Evolutionary conservation across 768 basidiomycete genomes (phyloP).

Genomic region (Mycena olivaceomarginata): DNA sequence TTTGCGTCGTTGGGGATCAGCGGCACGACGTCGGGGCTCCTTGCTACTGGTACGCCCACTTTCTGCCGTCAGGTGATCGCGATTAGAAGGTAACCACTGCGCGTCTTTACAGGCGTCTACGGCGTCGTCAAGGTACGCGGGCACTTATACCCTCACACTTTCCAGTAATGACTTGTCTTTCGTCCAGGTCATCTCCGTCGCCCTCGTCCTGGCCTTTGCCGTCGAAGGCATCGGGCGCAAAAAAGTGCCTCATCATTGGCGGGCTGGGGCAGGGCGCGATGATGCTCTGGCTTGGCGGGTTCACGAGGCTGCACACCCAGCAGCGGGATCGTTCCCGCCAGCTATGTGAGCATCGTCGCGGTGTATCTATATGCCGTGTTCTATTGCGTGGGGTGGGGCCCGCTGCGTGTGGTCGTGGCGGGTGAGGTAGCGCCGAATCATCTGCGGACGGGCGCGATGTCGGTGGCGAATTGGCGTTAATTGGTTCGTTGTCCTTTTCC

Average conservation of each 20-base stretch:
- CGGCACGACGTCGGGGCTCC: slow-evolving; percentile 63
- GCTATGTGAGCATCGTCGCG: slow-evolving; percentile 66
- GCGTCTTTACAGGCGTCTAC: slow-evolving; percentile 51
- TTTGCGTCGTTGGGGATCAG: slow-evolving; percentile 69
- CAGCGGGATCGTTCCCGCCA: slow-evolving; percentile 55
- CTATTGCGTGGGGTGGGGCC: slow-evolving; percentile 66
- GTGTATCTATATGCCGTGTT: slow-evolving; percentile 70
- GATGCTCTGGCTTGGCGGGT: slow-evolving; percentile 70
- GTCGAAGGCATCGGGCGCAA: slow-evolving; percentile 71
- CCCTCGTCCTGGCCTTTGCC: slow-evolving; percentile 63
- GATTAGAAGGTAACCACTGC: slow-evolving; percentile 2
- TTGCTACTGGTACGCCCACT: slow-evolving; percentile 66
- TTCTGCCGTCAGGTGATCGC: slow-evolving; percentile 25
- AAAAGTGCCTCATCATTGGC: slow-evolving; percentile 66
- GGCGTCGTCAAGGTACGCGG: slow-evolving; percentile 58
- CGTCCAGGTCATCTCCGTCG: slow-evolving; percentile 55
- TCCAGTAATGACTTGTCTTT: too few relatives aligned
- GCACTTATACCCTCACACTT: not conserved
- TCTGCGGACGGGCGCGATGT: slow-evolving; percentile 61
- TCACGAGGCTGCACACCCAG: slow-evolving; percentile 59
- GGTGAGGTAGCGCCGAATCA: slow-evolving; percentile 67
- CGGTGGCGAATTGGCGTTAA: slow-evolving; percentile 63
- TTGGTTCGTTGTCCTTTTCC: slow-evolving; percentile 49
- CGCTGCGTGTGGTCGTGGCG: slow-evolving; percentile 63
- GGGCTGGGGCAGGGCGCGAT: slow-evolving; percentile 68